Evolutionary conservation across 139 green algal species (phyloP).

Genomic region (Microglena sp.): DNA sequence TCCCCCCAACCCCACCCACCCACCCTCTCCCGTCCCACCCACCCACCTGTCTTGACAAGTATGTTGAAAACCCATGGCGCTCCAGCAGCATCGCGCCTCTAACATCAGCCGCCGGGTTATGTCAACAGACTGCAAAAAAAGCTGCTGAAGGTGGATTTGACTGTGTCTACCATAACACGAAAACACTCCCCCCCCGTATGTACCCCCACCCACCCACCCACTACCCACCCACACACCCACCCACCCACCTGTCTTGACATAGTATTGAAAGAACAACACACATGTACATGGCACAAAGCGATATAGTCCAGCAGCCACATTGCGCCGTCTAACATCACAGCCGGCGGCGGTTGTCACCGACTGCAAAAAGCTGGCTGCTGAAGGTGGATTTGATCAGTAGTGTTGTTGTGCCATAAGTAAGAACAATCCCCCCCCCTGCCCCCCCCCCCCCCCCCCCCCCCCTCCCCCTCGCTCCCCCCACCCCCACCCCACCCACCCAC

Average conservation of each 20-base stretch:
- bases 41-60: too few species aligned
- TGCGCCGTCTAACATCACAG: not conserved
- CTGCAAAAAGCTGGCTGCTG: not conserved
- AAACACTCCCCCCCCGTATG: not conserved
- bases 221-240: not conserved
- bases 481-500: constrained; percentile 22
- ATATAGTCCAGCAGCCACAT: not conserved
- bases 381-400: not conserved
- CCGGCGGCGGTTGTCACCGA: not conserved
- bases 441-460: too few species aligned
- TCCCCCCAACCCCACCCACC: too few species aligned
- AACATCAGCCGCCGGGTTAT: not conserved
- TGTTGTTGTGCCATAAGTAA: too few species aligned
- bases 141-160: not conserved
- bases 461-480: too few species aligned
- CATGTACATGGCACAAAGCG: not conserved
- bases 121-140: not conserved
- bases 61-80: not conserved
- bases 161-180: not conserved
- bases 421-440: too few species aligned
- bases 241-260: not conserved
- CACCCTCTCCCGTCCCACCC: too few species aligned
- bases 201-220: not conserved
- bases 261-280: not conserved
- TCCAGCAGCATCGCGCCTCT: not conserved